Evolutionary conservation across 768 basidiomycete genomes (phyloP), one percentile per base, ranked within the genome.

Genomic region (Boletus pseudo-olivaceus): DNA sequence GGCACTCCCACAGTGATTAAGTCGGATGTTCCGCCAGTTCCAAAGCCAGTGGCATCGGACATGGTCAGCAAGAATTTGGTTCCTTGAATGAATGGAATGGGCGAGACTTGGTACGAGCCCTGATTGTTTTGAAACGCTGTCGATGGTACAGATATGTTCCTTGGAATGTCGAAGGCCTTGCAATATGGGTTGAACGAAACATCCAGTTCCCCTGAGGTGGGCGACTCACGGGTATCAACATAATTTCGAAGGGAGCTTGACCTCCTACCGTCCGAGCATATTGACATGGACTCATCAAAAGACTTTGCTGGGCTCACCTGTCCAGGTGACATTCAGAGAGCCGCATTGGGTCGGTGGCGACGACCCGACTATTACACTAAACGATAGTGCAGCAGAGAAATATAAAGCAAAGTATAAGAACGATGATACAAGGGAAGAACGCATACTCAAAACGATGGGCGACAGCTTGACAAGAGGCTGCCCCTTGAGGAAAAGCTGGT

Each of bases 31-130:
- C 87, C 89, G 5, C 88, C 89, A 10, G 83, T 74, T 40, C 73
- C 87, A 64, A 85, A 88, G 1, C 87, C 87, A 27, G 78, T 79
- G 17, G 82, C 74, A 63, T 91, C 89, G 27, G 85, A 90, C 84
- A 91, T 86, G 34, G 81, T 77, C 19, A 85, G 54, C 12, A 88
- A 47, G 45, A 88, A 72, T 49, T 72, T 66, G 17, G 74, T 63
- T 29, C 62, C 70, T 9, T 72, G 62, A 12, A 65, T 30, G 43
- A 84, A 69, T 3, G 76, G 73, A 12, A 89, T 58, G 54, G 74
- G 75, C 0, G 69, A 42, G 30, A 77, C 64, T 12, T 76, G 70
- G 64, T 75, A 88, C 1, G 78, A 76, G 47, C 85, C 85, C 55
- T 76, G 55, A 45, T 80, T 80, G 72, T 79, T 74, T 63, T 49